Conservation (phyloP, 192 early-diverging fungal species). For the Dimargaris cristalligena region DNA sequence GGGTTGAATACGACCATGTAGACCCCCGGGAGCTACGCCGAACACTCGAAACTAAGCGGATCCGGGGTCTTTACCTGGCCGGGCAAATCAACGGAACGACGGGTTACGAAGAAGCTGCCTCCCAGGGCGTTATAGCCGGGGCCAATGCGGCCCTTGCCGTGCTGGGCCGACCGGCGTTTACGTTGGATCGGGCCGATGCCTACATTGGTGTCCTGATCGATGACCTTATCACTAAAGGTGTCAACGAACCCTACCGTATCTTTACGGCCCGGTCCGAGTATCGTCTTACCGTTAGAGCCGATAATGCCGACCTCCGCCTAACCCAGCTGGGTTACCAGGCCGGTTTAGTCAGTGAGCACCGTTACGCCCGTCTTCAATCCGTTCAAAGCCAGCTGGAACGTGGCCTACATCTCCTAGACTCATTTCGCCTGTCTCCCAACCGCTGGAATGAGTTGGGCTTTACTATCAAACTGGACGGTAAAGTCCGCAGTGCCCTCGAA, state of each 20-base stretch:
- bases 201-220: slow-evolving; percentile 73
- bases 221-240: slow-evolving; percentile 64
- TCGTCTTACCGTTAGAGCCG: slow-evolving; percentile 51
- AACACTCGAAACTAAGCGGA: slow-evolving; percentile 61
- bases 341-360: slow-evolving; percentile 32
- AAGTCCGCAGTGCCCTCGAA: slow-evolving; percentile 23
- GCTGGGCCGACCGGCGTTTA: slow-evolving; percentile 31
- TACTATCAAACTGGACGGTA: slow-evolving; percentile 22
- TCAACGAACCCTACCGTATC: slow-evolving; percentile 66
- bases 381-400: slow-evolving; percentile 28
- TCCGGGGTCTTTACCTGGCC: slow-evolving; percentile 56
- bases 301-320: slow-evolving; percentile 62
- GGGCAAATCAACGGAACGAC: slow-evolving; percentile 84
- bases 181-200: slow-evolving; percentile 54
- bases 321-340: slow-evolving; percentile 47
- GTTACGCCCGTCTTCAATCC: slow-evolving; percentile 19
- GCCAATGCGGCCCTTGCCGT: slow-evolving; percentile 55
- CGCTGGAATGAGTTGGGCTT: slow-evolving; percentile 29
- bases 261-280: slow-evolving; percentile 75
- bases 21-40: slow-evolving; percentile 63
- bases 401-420: slow-evolving; percentile 30
- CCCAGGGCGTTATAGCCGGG: slow-evolving; percentile 62
- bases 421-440: slow-evolving; percentile 28
- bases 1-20: slow-evolving; percentile 75
- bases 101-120: slow-evolving; percentile 69